These are phyloP conservation scores for Rhodotorula babjevae DNA, from an alignment of 768 basidiomycete genomes.

Conservation along the genomic window DNA sequence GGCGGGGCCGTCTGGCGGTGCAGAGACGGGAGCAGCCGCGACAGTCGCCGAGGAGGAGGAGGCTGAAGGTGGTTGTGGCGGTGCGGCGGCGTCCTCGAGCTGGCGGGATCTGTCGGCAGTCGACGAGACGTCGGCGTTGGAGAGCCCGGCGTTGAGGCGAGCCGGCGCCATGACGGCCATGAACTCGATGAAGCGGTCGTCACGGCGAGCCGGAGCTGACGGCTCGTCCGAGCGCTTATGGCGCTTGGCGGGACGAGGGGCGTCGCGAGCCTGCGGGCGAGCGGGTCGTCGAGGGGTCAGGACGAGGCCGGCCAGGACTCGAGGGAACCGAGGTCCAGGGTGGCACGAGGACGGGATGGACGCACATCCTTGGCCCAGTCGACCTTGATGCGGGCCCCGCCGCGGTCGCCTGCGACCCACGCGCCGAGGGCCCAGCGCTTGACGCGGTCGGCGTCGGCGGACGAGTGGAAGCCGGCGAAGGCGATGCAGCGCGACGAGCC, in stretches of 20 bases:
- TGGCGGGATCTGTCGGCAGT: too few species aligned
- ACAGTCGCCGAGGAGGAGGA: too few species aligned
- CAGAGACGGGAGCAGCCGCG: too few species aligned
- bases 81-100: too few species aligned
- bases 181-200: conserved; percentile 59
- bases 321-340: background rate
- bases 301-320: background rate
- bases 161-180: conserved; percentile 69
- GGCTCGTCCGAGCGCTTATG: background rate
- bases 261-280: conserved; percentile 11
- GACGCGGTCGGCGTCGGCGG: conserved; percentile 67
- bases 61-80: too few species aligned
- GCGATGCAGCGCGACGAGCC: conserved; percentile 82
- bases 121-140: too few species aligned
- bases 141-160: too few species aligned
- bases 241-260: conserved; percentile 30
- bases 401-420: conserved; percentile 56
- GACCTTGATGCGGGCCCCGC: conserved; percentile 70
- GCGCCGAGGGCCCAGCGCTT: conserved; percentile 78
- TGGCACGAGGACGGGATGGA: conserved; percentile 29
- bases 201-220: background rate
- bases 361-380: conserved; percentile 67
- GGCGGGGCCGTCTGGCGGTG: too few species aligned
- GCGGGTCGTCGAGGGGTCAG: background rate
- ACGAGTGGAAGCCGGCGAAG: conserved; percentile 82